These are phyloP conservation scores for Albugo laibachii DNA, from an alignment of 352 stramenopile genomes.

Conservation along the genomic window DNA sequence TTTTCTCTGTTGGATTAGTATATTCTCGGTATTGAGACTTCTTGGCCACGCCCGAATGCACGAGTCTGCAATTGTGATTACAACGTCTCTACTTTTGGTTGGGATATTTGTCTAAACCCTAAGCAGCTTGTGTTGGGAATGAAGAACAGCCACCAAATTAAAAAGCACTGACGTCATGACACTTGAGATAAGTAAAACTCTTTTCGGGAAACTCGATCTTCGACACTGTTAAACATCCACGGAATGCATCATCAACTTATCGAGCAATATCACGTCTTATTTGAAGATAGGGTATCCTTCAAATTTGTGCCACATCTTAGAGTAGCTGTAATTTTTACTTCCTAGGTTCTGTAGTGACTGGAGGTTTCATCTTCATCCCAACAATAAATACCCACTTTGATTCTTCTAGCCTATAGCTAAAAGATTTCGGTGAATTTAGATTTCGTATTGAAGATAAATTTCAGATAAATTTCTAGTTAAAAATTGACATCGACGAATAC, in stretches of 20 bases:
- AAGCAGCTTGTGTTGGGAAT: slow-evolving; percentile 59
- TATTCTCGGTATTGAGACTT: slow-evolving; percentile 8
- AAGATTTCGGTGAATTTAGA: slow-evolving; percentile 76
- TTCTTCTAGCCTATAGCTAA: slow-evolving; percentile 82
- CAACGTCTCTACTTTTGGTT: slow-evolving; percentile 18
- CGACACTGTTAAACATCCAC: slow-evolving; percentile 80
- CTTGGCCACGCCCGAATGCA: slow-evolving; percentile 6
- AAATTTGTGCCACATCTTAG: slow-evolving; percentile 76
- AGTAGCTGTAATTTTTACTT: slow-evolving; percentile 84
- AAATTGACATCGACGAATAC: no score
- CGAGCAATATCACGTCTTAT: slow-evolving; percentile 88
- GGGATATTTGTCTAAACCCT: slow-evolving; percentile 28
- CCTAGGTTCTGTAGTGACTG: slow-evolving; percentile 74
- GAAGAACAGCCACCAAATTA: slow-evolving; percentile 78
- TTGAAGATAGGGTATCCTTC: slow-evolving; percentile 40
- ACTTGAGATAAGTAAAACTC: slow-evolving; percentile 74
- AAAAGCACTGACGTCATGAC: slow-evolving; percentile 89
- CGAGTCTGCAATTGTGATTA: slow-evolving; percentile 21
- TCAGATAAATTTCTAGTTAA: no score
- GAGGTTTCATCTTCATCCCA: slow-evolving; percentile 75
- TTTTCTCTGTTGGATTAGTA: slow-evolving; percentile 35
- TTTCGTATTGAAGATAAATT: slow-evolving; percentile 46
- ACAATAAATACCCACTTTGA: slow-evolving; percentile 83
- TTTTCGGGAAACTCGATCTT: slow-evolving; percentile 74
- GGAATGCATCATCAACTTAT: slow-evolving; percentile 78